phyloP scores from a whole-genome alignment of 371 early-diverging fungal genomes.

The Mucor mucedo region DNA sequence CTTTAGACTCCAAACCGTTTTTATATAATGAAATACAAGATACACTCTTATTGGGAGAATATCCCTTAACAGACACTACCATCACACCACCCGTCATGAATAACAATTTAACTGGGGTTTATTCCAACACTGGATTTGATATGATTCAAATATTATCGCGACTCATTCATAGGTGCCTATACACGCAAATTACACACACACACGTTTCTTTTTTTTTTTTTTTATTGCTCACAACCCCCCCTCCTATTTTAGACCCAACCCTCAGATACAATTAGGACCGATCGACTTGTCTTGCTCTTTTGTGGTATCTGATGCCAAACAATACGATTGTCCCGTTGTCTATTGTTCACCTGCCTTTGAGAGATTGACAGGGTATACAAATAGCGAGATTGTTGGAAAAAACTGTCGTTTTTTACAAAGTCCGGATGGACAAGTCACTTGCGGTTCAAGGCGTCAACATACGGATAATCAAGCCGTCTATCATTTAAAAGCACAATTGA shows the following conservation, averaged over 20 bases:
- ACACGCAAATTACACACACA: no score
- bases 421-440: constrained; percentile 54
- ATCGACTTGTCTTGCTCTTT: constrained; percentile 65
- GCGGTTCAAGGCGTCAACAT: constrained; percentile 52
- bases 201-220: neutral
- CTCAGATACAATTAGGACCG: constrained; percentile 59
- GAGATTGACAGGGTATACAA: constrained; percentile 62
- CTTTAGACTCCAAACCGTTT: neutral
- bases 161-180: constrained; percentile 18
- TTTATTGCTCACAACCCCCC: neutral
- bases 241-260: constrained; percentile 43
- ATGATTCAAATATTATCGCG: constrained; percentile 55
- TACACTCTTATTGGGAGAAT: neutral
- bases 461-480: constrained; percentile 62
- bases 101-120: constrained; percentile 32
- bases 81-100: neutral
- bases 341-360: constrained; percentile 65
- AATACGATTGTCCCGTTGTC: constrained; percentile 54
- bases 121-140: constrained; percentile 65
- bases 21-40: neutral
- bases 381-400: constrained; percentile 59
- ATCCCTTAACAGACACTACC: neutral
- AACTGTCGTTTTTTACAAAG: constrained; percentile 73
- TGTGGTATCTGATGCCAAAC: constrained; percentile 53
- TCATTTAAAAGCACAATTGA: constrained; percentile 52